phyloP scores from a whole-genome alignment of 345 rosid species.

The Durio zibethinus region DNA sequence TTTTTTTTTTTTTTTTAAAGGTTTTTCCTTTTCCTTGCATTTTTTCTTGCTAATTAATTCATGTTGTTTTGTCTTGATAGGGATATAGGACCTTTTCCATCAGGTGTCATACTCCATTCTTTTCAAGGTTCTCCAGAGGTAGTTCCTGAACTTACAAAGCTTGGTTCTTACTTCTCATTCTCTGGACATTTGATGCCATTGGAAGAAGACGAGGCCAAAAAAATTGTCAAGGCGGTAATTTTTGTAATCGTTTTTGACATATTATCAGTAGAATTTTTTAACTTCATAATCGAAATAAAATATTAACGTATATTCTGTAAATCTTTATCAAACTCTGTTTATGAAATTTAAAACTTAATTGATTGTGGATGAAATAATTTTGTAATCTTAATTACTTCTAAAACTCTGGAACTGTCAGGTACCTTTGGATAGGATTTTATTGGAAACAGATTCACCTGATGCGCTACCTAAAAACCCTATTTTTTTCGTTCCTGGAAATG shows the following conservation, averaged over 20 bases:
- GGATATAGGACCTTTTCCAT: constrained; percentile 73
- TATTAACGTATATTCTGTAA: too few relatives aligned
- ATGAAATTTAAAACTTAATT: too few relatives aligned
- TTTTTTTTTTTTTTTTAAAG: too few relatives aligned
- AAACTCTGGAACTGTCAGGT: too few relatives aligned
- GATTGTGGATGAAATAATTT: too few relatives aligned
- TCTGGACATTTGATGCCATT: constrained; percentile 86
- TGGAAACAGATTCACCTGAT: constrained; percentile 92
- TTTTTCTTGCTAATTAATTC: background rate
- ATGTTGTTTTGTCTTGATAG: constrained; percentile 28
- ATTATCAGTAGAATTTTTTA: too few relatives aligned
- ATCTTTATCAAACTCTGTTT: too few relatives aligned
- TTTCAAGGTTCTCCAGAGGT: constrained; percentile 81
- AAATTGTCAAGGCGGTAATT: constrained; percentile 61
- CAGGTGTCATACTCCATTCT: constrained; percentile 80
- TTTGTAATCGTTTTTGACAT: too few relatives aligned
- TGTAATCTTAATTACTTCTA: background rate
- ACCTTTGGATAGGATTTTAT: constrained; percentile 68
- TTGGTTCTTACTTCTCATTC: constrained; percentile 88
- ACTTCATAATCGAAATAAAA: too few relatives aligned
- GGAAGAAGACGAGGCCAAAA: constrained; percentile 62
- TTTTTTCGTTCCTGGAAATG: constrained; percentile 41
- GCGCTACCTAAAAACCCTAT: constrained; percentile 55
- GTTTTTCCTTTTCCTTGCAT: too few relatives aligned
- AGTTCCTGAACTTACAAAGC: constrained; percentile 79